Conservation (phyloP, 345 rosid genomes). For the Passiflora organensis region DNA sequence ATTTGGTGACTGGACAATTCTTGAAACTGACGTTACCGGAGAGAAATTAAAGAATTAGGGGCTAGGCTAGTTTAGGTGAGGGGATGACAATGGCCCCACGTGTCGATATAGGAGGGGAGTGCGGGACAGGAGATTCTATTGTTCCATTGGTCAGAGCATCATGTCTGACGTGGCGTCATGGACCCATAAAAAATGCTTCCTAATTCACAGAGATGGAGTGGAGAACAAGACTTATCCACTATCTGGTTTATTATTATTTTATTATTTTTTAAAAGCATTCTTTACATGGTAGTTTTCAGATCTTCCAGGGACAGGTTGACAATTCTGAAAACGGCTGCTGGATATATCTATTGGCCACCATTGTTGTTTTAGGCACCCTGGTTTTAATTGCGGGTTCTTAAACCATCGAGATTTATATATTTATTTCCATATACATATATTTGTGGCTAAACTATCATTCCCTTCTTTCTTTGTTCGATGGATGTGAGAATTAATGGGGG, state of each 20-base stretch:
- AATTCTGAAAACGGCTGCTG: background rate
- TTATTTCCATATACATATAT: too few relatives aligned
- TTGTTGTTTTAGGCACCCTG: background rate
- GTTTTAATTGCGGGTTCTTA: background rate
- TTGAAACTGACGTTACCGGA: background rate
- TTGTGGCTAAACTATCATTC: too few relatives aligned
- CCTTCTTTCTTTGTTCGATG: too few relatives aligned
- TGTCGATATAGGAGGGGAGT: background rate
- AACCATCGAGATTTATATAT: too few relatives aligned
- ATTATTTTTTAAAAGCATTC: too few relatives aligned
- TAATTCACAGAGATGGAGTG: background rate
- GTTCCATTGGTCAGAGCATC: slow-evolving; percentile 5
- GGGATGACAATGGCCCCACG: slow-evolving; percentile 3
- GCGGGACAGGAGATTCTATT: slow-evolving; percentile 8
- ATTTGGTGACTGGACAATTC: background rate
- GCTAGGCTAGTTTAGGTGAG: background rate
- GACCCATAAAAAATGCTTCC: slow-evolving; percentile 9
- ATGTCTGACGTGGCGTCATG: background rate
- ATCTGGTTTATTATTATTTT: background rate
- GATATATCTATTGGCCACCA: background rate
- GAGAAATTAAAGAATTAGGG: background rate
- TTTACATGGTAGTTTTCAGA: too few relatives aligned
- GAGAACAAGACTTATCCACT: background rate
- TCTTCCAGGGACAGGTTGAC: background rate
- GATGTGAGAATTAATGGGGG: too few relatives aligned